Conservation (phyloP, 805 yeast species). For the Kodamaea lidongshanica region DNA sequence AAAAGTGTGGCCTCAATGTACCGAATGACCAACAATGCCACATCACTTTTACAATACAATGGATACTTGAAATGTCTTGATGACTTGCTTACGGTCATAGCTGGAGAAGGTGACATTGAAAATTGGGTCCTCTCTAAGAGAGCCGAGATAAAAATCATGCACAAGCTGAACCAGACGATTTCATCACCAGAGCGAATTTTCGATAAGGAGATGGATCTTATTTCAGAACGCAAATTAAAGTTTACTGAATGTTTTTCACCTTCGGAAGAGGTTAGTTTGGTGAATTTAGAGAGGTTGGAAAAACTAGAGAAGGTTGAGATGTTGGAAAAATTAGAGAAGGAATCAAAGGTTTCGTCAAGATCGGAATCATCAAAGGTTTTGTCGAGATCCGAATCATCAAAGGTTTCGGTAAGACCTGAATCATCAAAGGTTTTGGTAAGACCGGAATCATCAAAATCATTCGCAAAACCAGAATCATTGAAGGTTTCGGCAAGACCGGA, state of each 20-base stretch:
- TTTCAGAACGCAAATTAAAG: too few species aligned
- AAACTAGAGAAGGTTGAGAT: not conserved
- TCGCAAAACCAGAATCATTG: not conserved
- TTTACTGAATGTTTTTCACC: too few species aligned
- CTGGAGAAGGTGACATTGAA: constrained; percentile 41
- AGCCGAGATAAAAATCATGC: constrained; percentile 30
- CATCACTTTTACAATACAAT: constrained; percentile 39
- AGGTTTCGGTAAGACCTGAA: too few species aligned
- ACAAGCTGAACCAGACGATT: constrained; percentile 3
- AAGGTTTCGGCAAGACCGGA: too few species aligned
- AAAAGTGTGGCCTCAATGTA: constrained; percentile 47
- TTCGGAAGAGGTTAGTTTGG: too few species aligned
- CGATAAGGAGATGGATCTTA: too few species aligned
- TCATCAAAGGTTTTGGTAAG: too few species aligned
- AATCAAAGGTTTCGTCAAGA: too few species aligned
- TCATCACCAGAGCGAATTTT: too few species aligned
- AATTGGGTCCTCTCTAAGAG: constrained; percentile 47
- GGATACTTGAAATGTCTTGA: constrained; percentile 61
- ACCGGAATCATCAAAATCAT: not conserved
- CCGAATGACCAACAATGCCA: constrained; percentile 51
- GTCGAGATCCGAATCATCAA: too few species aligned
- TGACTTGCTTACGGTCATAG: constrained; percentile 42
- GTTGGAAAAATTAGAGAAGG: too few species aligned
- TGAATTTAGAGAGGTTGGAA: constrained; percentile 1
- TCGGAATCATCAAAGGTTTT: too few species aligned